These are phyloP conservation scores for Caloboletus firmus DNA, from an alignment of 1,284 basidiomycete genomes.

Conservation along the genomic window DNA sequence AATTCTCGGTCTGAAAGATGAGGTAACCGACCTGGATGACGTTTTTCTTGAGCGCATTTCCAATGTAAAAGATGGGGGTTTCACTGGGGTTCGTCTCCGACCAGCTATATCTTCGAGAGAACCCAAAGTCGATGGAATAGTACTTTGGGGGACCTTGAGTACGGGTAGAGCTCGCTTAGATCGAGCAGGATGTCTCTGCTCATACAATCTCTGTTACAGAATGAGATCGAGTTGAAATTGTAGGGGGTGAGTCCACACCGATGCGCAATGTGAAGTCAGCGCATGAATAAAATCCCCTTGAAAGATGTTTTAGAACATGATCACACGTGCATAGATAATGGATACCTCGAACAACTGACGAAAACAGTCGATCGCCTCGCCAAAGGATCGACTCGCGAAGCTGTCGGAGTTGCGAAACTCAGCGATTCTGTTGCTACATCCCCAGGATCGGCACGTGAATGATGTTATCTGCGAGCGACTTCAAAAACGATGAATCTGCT, in stretches of 20 bases:
- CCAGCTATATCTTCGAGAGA: too few relatives aligned
- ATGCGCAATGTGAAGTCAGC: neutral
- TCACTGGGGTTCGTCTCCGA: too few relatives aligned
- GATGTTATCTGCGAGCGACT: too few relatives aligned
- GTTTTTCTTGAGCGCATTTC: neutral
- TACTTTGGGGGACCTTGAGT: too few relatives aligned
- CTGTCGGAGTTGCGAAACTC: neutral
- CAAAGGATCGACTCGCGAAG: neutral
- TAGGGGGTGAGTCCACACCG: neutral
- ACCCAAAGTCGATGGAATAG: too few relatives aligned
- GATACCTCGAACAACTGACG: neutral
- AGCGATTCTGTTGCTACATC: neutral
- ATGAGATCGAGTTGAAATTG: neutral
- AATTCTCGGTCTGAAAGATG: neutral
- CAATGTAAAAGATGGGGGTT: neutral
- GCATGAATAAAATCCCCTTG: neutral
- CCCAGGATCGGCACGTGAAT: neutral
- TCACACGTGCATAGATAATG: neutral
- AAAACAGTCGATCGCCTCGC: neutral
- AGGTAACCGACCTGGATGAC: slow-evolving; percentile 11
- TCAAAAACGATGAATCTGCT: neutral
- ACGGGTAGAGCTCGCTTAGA: neutral
- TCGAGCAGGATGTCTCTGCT: neutral
- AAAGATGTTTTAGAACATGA: too few relatives aligned
- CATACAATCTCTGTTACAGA: slow-evolving; percentile 14